Conservation (phyloP, 495 filamentous ascomycete species). For the Penicillium samsonianum region DNA sequence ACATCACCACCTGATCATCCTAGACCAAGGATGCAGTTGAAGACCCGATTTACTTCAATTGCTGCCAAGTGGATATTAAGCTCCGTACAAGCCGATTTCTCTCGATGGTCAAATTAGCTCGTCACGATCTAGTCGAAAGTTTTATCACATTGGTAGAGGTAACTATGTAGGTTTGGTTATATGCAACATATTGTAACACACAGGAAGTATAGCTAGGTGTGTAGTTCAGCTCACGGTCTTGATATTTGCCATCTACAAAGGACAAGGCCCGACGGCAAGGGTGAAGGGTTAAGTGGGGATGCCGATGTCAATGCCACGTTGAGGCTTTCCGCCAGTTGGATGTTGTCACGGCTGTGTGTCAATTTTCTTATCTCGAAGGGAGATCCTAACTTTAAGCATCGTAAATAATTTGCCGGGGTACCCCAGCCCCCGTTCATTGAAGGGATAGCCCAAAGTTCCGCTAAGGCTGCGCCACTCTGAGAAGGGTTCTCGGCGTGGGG, state of each 20-base stretch:
- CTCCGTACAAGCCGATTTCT: neutral
- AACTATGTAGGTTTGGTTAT: neutral
- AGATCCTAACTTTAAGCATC: slow-evolving; percentile 11
- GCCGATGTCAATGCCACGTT: neutral
- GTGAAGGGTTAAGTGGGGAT: neutral
- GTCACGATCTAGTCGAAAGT: neutral
- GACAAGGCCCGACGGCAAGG: neutral
- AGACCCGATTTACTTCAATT: neutral
- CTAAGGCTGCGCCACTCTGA: neutral
- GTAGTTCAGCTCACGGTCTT: neutral
- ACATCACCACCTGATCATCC: slow-evolving; percentile 9
- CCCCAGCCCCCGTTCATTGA: neutral
- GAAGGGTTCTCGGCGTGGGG: neutral
- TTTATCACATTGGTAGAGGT: neutral
- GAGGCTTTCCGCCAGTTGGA: neutral
- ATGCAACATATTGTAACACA: neutral
- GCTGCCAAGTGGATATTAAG: neutral
- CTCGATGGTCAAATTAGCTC: neutral
- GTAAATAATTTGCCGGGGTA: neutral
- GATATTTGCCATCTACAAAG: neutral
- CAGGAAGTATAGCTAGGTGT: neutral
- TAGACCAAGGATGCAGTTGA: neutral
- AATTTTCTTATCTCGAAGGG: slow-evolving; percentile 4
- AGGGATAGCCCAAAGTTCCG: neutral
- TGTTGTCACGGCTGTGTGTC: slow-evolving; percentile 9